Evolutionary conservation across 768 basidiomycete species (phyloP), one percentile per base, ranked within the genome.

Genomic region (Pisolithus albus): DNA sequence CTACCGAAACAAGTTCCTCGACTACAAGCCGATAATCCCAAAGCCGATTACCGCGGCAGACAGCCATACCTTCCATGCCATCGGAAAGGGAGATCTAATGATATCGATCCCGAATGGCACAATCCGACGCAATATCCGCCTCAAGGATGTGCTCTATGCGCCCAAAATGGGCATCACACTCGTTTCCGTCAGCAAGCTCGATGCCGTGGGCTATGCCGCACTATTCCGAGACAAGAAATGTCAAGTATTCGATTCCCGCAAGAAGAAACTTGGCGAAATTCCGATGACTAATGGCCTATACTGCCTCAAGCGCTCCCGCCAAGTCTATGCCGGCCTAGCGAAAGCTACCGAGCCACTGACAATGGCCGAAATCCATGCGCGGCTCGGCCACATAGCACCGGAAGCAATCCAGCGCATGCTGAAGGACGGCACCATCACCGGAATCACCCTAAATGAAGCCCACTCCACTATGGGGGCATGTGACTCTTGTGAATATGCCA

Each of bases 41-140:
- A 50, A 59, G n/a, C 41, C 61, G 11, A 70, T 72, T 52, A 63
- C 56, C 2, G 28, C 26, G 3, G 45, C 30, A 4, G n/a, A 21
- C 55, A 53, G 57, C 6, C 44, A 45, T 11, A 46, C 26, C 3
- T 46, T 46, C 32, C 13, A 46, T 30, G 45, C 24, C 8, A 46
- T 54, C 6, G 61, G 59, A 3, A 47, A 50, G 10, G 63, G 66
- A 26, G 52, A 61, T 19, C 54, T 64, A n/a, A 8, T 58, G 1
- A 48, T 68, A 26, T 26, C 6, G 26, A 11, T 44, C 32, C 65
- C 63, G 11, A 61, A 68, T 41, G 60, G 45, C 9, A 55, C 41
- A 3, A 32, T 8, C 2, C 37, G 15, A 3, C 47, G 47, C 1
- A 16, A 9, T 3, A 54, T 64, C 4, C 46, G 10, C 6, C 46